These are phyloP conservation scores for Boletus huronensis DNA, from an alignment of 768 basidiomycete species.

Conservation along the genomic window DNA sequence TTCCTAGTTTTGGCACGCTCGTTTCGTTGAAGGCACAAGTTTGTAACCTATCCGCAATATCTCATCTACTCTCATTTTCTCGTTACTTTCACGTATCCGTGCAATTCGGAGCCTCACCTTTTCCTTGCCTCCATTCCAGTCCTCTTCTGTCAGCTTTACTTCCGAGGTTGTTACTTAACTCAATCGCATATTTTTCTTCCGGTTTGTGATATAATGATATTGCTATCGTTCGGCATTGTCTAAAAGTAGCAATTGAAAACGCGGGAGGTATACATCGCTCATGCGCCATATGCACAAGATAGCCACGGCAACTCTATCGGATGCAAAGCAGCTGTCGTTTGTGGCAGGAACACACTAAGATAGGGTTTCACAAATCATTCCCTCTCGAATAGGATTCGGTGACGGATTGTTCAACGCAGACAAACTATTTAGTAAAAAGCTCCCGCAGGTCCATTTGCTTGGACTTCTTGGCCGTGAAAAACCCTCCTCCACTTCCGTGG, in stretches of 20 bases:
- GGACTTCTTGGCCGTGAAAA: too few species aligned
- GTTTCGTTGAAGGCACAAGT: conserved; percentile 28
- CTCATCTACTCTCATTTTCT: conserved; percentile 32
- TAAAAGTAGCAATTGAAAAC: background rate
- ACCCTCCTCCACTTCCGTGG: too few species aligned
- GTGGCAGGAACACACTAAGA: too few species aligned
- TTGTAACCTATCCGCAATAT: conserved; percentile 33
- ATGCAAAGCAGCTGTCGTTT: too few species aligned
- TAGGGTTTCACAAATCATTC: too few species aligned
- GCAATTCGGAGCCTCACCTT: conserved; percentile 10
- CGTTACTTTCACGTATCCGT: conserved; percentile 19
- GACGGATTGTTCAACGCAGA: too few species aligned
- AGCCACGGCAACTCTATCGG: too few species aligned
- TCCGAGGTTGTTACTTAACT: conserved; percentile 32
- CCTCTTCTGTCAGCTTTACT: conserved; percentile 19
- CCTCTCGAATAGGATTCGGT: too few species aligned
- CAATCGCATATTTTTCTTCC: conserved; percentile 33
- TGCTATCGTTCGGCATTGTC: conserved; percentile 23
- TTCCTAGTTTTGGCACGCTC: conserved; percentile 23
- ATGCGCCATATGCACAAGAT: too few species aligned
- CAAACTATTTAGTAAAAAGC: too few species aligned
- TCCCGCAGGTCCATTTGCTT: too few species aligned
- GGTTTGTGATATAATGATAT: conserved; percentile 43
- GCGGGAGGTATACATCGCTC: background rate
- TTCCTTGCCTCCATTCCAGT: conserved; percentile 9